A percentile compares a stretch with the other conserved stretches of the same genome.
These are phyloP conservation scores for Bremia lactucae DNA, from an alignment of 352 stramenopile species.

Conservation along the genomic window DNA sequence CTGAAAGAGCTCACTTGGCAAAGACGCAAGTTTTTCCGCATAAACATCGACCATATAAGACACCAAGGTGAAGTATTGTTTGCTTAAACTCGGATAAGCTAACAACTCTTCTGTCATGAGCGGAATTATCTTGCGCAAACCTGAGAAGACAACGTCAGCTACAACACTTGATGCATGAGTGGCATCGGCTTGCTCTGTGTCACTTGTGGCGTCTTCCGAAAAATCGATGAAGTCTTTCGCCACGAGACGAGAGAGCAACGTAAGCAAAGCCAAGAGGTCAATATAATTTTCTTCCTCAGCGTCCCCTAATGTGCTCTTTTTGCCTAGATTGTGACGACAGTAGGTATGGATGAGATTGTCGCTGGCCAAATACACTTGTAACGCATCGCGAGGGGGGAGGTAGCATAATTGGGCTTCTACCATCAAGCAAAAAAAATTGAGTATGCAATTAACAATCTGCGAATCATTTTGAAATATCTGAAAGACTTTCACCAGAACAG, in stretches of 20 bases:
- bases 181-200: conserved; percentile 43
- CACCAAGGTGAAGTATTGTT: conserved; percentile 85
- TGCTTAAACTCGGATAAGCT: conserved; percentile 75
- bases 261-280: conserved; percentile 64
- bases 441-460: conserved; percentile 59
- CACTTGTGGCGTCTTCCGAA: conserved; percentile 50
- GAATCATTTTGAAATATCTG: conserved; percentile 62
- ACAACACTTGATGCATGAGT: conserved; percentile 57
- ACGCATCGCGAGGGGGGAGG: conserved; percentile 45
- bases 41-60: conserved; percentile 84
- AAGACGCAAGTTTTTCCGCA: conserved; percentile 55
- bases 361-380: conserved; percentile 62
- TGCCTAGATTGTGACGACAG: conserved; percentile 57
- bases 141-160: conserved; percentile 83
- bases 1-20: conserved; percentile 54
- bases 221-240: conserved; percentile 84
- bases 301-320: conserved; percentile 47
- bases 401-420: conserved; percentile 79
- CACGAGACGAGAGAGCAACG: conserved; percentile 68
- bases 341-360: conserved; percentile 65
- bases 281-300: conserved; percentile 70
- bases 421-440: conserved; percentile 71
- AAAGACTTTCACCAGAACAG: conserved; percentile 67
- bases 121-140: conserved; percentile 76
- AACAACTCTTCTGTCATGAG: conserved; percentile 85